These are phyloP conservation scores for Trichoderma pleuroti DNA, from an alignment of 2,329 filamentous ascomycete genomes.

Conservation along the genomic window DNA sequence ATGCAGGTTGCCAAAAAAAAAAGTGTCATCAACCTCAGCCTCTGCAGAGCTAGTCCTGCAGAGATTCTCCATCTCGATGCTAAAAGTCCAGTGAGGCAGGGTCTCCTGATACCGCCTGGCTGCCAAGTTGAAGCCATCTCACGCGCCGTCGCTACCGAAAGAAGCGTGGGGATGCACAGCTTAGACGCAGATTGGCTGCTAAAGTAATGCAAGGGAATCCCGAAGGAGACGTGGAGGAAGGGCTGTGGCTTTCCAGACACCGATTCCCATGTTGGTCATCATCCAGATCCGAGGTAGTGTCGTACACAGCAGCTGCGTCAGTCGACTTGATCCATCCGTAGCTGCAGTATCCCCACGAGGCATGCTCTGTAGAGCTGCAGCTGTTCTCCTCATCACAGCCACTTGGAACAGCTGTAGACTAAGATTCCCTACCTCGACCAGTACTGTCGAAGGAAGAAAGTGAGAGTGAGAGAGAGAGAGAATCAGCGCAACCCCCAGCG, in stretches of 20 bases:
- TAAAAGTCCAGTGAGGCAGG: background rate
- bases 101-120: background rate
- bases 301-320: background rate
- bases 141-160: background rate
- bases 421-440: background rate
- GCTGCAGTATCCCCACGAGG: background rate
- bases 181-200: background rate
- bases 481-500: background rate
- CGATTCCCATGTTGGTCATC: background rate
- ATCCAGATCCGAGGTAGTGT: background rate
- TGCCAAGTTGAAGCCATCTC: background rate
- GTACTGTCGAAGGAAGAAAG: background rate
- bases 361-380: background rate
- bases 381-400: background rate
- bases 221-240: background rate
- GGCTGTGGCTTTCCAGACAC: background rate
- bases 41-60: background rate
- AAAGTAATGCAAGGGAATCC: background rate
- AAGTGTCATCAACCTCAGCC: background rate
- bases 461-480: background rate
- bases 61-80: background rate
- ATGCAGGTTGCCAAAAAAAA: background rate
- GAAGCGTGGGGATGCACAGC: background rate
- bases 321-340: background rate
- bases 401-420: background rate